These are phyloP conservation scores for Fusarium sp. DNA, from an alignment of 2,329 filamentous ascomycete species.

Conservation along the genomic window DNA sequence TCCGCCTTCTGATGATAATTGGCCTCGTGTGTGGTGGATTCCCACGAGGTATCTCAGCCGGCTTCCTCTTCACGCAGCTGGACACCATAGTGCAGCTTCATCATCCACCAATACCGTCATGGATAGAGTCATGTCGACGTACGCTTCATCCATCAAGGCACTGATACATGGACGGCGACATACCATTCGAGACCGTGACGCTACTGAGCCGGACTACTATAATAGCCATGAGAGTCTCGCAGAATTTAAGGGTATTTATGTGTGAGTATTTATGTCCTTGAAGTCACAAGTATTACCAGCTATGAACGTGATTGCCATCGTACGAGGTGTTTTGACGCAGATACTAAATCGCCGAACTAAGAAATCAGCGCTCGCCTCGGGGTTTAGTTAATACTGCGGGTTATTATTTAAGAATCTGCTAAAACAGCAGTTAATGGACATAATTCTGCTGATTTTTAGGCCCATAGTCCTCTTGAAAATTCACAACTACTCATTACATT, in stretches of 20 bases:
- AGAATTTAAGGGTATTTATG: neutral
- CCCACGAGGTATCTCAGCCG: neutral
- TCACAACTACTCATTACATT: neutral
- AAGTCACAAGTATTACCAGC: neutral
- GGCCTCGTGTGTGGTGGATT: neutral
- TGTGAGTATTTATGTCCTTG: neutral
- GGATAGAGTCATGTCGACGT: neutral
- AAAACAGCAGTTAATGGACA: neutral
- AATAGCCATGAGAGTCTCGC: neutral
- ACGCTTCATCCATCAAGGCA: neutral
- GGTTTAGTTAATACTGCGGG: neutral
- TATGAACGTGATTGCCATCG: neutral
- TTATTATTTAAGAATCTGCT: neutral
- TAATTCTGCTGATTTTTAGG: neutral
- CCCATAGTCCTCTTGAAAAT: neutral
- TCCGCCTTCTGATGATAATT: neutral
- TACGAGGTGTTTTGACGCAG: neutral
- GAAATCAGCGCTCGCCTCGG: neutral
- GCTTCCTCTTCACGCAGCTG: neutral
- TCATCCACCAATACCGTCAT: neutral
- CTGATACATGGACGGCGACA: neutral
- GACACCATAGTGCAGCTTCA: neutral
- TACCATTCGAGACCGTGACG: neutral
- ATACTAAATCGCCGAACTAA: neutral
- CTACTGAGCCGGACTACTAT: neutral